A percentile compares a stretch with the other conserved stretches of the same genome.
These are phyloP conservation scores for Neurospora sp. DNA, from an alignment of 495 filamentous ascomycete genomes.

Conservation along the genomic window DNA sequence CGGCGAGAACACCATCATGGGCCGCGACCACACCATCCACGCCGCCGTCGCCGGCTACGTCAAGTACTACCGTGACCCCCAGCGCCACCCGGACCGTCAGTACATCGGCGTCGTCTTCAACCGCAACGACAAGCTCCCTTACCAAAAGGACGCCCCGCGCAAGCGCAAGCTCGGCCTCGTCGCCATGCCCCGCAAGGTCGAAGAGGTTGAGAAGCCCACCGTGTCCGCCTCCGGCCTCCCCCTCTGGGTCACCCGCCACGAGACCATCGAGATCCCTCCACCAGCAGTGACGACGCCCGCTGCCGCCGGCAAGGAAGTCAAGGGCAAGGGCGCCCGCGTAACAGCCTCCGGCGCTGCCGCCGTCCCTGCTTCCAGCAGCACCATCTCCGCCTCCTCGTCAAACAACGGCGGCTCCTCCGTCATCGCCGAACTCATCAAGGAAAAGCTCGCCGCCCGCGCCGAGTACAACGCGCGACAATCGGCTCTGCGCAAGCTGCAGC, in stretches of 20 bases:
- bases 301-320: neutral
- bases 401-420: conserved; percentile 13
- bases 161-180: conserved; percentile 63
- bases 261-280: conserved; percentile 13
- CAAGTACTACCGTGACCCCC: conserved; percentile 86
- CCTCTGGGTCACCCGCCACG: conserved; percentile 28
- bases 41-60: conserved; percentile 78
- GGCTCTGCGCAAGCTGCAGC: conserved; percentile 9
- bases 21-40: conserved; percentile 96
- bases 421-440: conserved; percentile 25
- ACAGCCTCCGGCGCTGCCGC: neutral
- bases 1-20: conserved; percentile 87
- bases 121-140: conserved; percentile 62
- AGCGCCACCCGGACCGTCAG: conserved; percentile 65
- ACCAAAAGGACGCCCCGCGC: conserved; percentile 55
- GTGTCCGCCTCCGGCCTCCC: conserved; percentile 36
- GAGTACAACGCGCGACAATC: conserved; percentile 26
- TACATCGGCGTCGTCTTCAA: conserved; percentile 89
- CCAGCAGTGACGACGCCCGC: neutral
- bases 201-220: conserved; percentile 11
- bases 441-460: conserved; percentile 23
- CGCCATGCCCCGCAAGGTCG: conserved; percentile 29
- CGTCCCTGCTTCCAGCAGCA: neutral
- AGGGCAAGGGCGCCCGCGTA: neutral
- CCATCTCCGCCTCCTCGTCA: neutral